Evolutionary conservation across 768 basidiomycete species (phyloP).

Genomic region (Roridomyces roridus): DNA sequence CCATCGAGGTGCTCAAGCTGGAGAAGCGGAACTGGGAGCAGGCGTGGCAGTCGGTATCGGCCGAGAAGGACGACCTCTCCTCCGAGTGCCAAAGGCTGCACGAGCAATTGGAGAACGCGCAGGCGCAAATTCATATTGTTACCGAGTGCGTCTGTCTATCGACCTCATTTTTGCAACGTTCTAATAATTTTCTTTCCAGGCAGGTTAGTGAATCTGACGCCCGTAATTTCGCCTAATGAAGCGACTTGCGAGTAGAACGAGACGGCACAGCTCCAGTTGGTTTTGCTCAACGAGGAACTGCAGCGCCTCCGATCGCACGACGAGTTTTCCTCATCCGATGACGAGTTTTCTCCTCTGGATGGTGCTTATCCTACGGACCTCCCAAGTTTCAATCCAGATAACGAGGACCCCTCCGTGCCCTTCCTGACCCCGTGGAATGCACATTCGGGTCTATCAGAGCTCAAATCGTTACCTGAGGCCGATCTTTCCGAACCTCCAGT

Average conservation of each 20-base stretch:
- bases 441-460: not conserved
- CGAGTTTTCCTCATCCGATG: conserved; percentile 19
- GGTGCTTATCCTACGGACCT: conserved; percentile 19
- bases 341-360: conserved; percentile 21
- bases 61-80: not conserved
- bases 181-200: conserved; percentile 13
- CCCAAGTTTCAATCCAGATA: conserved; percentile 8
- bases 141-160: conserved; percentile 12
- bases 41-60: conserved; percentile 3
- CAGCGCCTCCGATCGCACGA: conserved; percentile 14
- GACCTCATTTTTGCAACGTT: not conserved
- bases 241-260: conserved; percentile 9
- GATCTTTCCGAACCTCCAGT: conserved; percentile 15
- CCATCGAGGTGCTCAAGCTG: conserved; percentile 14
- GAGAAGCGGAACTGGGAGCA: conserved; percentile 19
- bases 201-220: conserved; percentile 17
- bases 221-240: not conserved
- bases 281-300: conserved; percentile 21
- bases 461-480: conserved; percentile 8
- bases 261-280: conserved; percentile 24
- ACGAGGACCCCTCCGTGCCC: not conserved
- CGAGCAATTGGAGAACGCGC: conserved; percentile 11
- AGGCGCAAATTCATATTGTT: conserved; percentile 13
- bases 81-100: conserved; percentile 7
- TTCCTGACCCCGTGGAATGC: conserved; percentile 22